Evolutionary conservation across 2,329 filamentous ascomycete species (phyloP), one percentile per base, ranked within the genome.

Genomic region (Fusarium sp.): DNA sequence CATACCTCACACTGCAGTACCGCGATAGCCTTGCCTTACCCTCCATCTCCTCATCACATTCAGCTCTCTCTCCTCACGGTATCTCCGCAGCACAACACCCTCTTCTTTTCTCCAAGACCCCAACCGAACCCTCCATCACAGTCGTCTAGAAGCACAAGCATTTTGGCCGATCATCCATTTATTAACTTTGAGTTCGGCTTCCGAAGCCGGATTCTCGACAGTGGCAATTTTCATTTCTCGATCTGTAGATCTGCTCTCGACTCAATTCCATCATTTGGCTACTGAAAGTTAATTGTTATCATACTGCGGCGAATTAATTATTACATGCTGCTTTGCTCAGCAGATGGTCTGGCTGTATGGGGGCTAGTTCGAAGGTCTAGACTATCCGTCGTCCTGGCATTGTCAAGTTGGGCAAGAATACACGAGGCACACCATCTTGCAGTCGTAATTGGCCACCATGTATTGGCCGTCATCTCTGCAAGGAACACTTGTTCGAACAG

Each of bases 51-150:
- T 34, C 47, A 34, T 18, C 24, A 52, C 48, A 34, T 61, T 60
- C 57, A 56, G 11, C 67, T 58, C 45, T 53, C 40, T 51, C 27
- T 70, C 67, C 67, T 70, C 67, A 70, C 67, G 67, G 62, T 22
- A 49, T 68, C 67, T 68, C 67, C 67, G 57, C 67, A 57, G 29
- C 44, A 29, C 61, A 18, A 16, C 22, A 40, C 27, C 48, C 42
- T 41, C 53, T 54, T 53, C 45, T 27, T 65, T 70, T 70, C 67
- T 59, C 67, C 63, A 66, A 66, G 25, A 66, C 63, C 54, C 61
- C 62, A 70, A 70, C 45, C 41, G 60, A 70, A 45, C 30, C 42
- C 46, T 64, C 61, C 55, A 69, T 57, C 10, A 44, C 46, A 25
- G 20, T 4, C 45, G 22, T 63, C 42, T 64, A 49, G 49, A 64